Evolutionary conservation across 768 basidiomycete species (phyloP).

Genomic region (Candolleomyces efflorescens): DNA sequence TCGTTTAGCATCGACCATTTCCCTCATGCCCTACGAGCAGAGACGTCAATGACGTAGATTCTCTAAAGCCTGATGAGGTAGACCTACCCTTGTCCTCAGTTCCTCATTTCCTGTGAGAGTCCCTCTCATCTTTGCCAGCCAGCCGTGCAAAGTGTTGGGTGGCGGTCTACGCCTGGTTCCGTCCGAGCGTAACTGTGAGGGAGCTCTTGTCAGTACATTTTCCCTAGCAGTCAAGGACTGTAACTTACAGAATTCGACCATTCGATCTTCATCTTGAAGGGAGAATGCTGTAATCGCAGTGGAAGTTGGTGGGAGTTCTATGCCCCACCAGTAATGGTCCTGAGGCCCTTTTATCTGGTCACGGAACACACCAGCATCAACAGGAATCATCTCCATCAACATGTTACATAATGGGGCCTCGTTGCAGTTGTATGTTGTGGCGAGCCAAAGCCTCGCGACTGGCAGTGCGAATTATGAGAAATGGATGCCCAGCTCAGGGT

Average conservation of each 20-base stretch:
- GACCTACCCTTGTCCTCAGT: conserved; percentile 44
- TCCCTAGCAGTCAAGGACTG: neutral
- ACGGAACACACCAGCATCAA: neutral
- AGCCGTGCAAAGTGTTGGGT: conserved; percentile 65
- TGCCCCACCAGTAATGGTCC: neutral
- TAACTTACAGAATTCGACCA: conserved; percentile 42
- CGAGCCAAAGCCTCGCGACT: too few relatives aligned
- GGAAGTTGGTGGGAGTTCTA: conserved; percentile 5
- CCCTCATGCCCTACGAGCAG: conserved; percentile 52
- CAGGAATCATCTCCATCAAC: neutral
- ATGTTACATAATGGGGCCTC: conserved; percentile 1
- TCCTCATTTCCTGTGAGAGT: conserved; percentile 61
- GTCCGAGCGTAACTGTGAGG: conserved; percentile 36
- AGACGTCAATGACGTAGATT: conserved; percentile 5
- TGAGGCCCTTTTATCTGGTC: neutral
- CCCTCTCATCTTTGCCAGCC: conserved; percentile 76
- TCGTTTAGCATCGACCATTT: conserved; percentile 56
- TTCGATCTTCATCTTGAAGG: conserved; percentile 44
- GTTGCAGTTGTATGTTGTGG: neutral
- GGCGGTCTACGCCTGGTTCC: conserved; percentile 43
- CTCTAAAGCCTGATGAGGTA: neutral
- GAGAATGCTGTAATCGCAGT: conserved; percentile 3
- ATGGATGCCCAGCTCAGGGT: too few relatives aligned
- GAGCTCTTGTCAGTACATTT: neutral
- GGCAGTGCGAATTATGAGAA: neutral